These are phyloP conservation scores for Martiniozyma abietophila DNA, from an alignment of 805 yeast genomes.

Conservation along the genomic window DNA sequence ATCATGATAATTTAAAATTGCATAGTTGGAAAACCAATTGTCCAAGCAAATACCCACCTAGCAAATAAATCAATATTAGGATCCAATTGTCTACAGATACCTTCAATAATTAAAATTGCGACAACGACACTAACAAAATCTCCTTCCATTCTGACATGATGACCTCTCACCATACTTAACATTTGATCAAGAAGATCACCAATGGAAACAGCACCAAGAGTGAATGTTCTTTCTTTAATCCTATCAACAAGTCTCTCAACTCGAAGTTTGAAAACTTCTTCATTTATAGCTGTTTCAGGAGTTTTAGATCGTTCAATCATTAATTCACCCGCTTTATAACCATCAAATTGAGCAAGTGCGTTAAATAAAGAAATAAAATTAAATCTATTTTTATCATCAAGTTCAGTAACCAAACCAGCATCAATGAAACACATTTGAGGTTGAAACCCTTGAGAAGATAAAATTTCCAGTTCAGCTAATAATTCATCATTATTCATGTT, in stretches of 20 bases:
- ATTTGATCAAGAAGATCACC: slow-evolving; percentile 86
- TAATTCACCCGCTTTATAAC: slow-evolving; percentile 87
- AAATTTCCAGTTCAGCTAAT: slow-evolving; percentile 34
- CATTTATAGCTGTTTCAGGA: slow-evolving; percentile 82
- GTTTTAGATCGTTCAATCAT: slow-evolving; percentile 94
- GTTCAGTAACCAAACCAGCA: slow-evolving; percentile 87
- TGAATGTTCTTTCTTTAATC: slow-evolving; percentile 81
- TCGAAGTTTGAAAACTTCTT: slow-evolving; percentile 77
- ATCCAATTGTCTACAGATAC: slow-evolving; percentile 89
- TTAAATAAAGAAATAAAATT: slow-evolving; percentile 87
- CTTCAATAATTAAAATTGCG: slow-evolving; percentile 84
- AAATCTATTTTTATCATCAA: slow-evolving; percentile 64
- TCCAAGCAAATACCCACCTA: slow-evolving; percentile 67
- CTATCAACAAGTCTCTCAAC: slow-evolving; percentile 76
- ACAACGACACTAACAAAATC: slow-evolving; percentile 94
- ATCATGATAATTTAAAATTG: slow-evolving; percentile 12
- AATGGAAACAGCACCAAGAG: slow-evolving; percentile 83
- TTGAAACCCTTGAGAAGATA: slow-evolving; percentile 49
- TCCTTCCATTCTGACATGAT: slow-evolving; percentile 96
- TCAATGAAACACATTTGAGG: slow-evolving; percentile 90
- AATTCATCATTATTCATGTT: slow-evolving; percentile 23
- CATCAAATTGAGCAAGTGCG: slow-evolving; percentile 85
- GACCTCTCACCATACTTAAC: slow-evolving; percentile 82
- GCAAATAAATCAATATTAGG: slow-evolving; percentile 92
- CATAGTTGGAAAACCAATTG: slow-evolving; percentile 29